Base-by-base conservation (phyloP, 2,329 filamentous ascomycete genomes). In the Didymosphaeria variabile region DNA sequence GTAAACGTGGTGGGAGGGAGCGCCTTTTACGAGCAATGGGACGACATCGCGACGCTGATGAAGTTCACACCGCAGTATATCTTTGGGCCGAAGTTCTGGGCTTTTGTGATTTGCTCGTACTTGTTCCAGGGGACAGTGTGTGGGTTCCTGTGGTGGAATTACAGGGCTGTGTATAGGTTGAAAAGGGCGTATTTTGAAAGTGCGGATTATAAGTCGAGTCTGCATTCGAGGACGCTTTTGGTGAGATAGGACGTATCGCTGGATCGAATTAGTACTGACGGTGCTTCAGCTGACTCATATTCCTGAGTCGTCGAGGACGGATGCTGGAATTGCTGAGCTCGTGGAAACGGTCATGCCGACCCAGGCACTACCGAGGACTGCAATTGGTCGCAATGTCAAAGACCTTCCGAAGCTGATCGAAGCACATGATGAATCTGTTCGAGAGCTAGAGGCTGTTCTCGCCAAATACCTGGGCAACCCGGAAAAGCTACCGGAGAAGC, bases 61-160 rank as follows among this genome's bases (percentile, higher is more conserved):
- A 74, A 73, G 66, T 83, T 94, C 78, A 88, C 87, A 1, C 87
- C 87, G 7, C 79, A 85, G 65, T 85, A 84, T 67, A 83, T 87
- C 42, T 79, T 78, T 23, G 79, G 80, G 1, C 71, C 72, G 0
- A 81, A 81, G 1, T 83, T 87, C 26, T 90, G 87, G 87, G 84
- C 83, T 26, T 86, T 87, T 67, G 85, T 89, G 2, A 71, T 84
- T 3, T 80, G 83, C 55, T 84, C 87, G 7, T 90, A 86, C 81
- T 65, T 89, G 1, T 91, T 93, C 72, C 89, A 94, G 75, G 75
- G 88, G 13, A 85, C 92, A 12, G 85, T 97, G 23, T 88, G 87
- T 60, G 90, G 86, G 61, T 96, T 96, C 67, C 80, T 99, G 12
- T 98, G 93, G 93, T 90, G 86, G 81, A 98, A 97, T 74, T 98